These are phyloP conservation scores for Allantophomopsis cytisporea DNA, from an alignment of 2,329 filamentous ascomycete genomes.

Conservation along the genomic window DNA sequence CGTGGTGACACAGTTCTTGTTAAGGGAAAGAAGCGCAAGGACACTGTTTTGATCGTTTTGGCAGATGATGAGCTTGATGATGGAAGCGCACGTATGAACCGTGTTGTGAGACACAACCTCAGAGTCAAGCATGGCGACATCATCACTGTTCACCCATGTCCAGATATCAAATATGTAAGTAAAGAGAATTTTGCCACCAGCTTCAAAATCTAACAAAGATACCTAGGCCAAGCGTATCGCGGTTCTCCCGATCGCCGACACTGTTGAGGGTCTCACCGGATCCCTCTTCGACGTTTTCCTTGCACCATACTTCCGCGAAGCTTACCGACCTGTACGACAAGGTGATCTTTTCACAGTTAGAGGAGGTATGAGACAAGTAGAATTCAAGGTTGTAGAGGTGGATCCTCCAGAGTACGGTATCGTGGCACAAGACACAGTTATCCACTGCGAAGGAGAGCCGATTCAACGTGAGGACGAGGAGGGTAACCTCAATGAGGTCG, in stretches of 20 bases:
- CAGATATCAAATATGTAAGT: conserved; percentile 99
- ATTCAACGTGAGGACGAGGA: conserved; percentile 98
- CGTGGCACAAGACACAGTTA: conserved; percentile 95
- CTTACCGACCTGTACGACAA: conserved; percentile 92
- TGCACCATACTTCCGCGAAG: conserved; percentile 98
- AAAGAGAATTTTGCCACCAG: background rate
- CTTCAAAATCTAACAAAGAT: background rate
- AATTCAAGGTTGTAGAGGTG: conserved; percentile 99
- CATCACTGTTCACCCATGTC: conserved; percentile 92
- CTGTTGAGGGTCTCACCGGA: conserved; percentile 92
- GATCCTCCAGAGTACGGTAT: conserved; percentile 98
- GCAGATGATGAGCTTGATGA: conserved; percentile 97
- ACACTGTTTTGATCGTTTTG: conserved; percentile 93
- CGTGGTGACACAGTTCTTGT: conserved; percentile 96
- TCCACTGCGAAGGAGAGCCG: conserved; percentile 93
- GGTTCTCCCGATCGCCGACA: conserved; percentile 94
- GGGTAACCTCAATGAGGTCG: conserved; percentile 97
- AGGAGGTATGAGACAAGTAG: conserved; percentile 96
- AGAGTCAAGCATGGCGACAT: conserved; percentile 98
- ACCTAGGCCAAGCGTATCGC: conserved; percentile 91
- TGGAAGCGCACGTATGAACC: conserved; percentile 92
- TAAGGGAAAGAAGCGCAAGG: conserved; percentile 99
- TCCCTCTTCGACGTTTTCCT: conserved; percentile 99
- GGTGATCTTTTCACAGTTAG: conserved; percentile 95
- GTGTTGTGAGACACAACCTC: conserved; percentile 95